Conservation (phyloP, 305 asterid genomes). For the Fraxinus paxiana region DNA sequence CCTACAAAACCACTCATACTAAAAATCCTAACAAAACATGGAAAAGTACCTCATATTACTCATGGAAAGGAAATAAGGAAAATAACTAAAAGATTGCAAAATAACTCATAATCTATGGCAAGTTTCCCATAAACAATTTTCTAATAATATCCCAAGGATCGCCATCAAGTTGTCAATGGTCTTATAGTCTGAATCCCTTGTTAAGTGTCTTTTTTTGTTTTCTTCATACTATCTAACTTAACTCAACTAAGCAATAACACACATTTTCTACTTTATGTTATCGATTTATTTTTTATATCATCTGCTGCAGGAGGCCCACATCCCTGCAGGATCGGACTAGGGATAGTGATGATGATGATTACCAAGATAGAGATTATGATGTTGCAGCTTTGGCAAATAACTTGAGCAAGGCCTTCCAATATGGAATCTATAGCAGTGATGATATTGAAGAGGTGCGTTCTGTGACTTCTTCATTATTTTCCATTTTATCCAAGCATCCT, state of each 20-base stretch:
- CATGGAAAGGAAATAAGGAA: background rate
- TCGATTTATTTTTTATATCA: slow-evolving; percentile 1
- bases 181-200: slow-evolving; percentile 16
- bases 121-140: background rate
- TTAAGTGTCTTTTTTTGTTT: slow-evolving; percentile 4
- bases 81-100: background rate
- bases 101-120: background rate
- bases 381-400: slow-evolving; percentile 98
- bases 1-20: background rate
- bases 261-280: background rate
- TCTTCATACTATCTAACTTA: background rate
- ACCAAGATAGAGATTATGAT: slow-evolving; percentile 91
- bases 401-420: slow-evolving; percentile 89
- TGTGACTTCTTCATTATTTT: slow-evolving; percentile 1
- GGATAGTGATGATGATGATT: slow-evolving; percentile 97
- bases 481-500: background rate
- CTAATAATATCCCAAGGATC: background rate
- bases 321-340: slow-evolving; percentile 72
- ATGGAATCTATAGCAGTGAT: slow-evolving; percentile 78
- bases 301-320: slow-evolving; percentile 80
- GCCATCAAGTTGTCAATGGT: background rate
- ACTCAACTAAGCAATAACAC: background rate
- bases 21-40: background rate
- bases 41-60: background rate
- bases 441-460: slow-evolving; percentile 60